Evolutionary conservation across 1,284 basidiomycete genomes (phyloP).

Genomic region (Ceratorhiza oryzae-sativae): DNA sequence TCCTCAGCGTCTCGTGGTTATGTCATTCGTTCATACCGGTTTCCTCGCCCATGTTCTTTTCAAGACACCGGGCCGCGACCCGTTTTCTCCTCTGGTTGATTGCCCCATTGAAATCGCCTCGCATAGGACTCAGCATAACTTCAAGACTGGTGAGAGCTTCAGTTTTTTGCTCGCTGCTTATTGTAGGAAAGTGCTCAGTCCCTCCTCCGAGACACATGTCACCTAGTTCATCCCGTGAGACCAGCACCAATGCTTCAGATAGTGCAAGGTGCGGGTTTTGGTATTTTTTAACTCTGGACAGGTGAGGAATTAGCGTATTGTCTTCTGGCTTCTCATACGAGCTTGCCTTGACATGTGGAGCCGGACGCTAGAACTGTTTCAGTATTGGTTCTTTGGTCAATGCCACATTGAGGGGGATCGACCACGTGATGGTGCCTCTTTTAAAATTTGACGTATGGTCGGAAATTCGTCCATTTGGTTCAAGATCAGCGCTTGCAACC

Average conservation of each 20-base stretch:
- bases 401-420: too few species aligned
- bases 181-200: not conserved
- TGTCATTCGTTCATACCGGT: not conserved
- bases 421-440: too few species aligned
- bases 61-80: too few species aligned
- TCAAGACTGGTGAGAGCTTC: not conserved
- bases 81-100: too few species aligned
- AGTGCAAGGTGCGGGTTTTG: slow-evolving; percentile 13
- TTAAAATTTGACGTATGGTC: not conserved
- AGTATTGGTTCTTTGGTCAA: too few species aligned
- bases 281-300: slow-evolving; percentile 3
- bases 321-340: too few species aligned
- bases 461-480: too few species aligned
- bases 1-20: too few species aligned
- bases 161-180: not conserved
- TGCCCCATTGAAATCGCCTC: not conserved
- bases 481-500: slow-evolving; percentile 42
- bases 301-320: not conserved
- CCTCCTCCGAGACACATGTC: not conserved
- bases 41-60: not conserved
- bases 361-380: too few species aligned
- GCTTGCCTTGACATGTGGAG: too few species aligned
- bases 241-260: not conserved
- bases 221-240: not conserved
- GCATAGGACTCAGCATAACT: not conserved